These are phyloP conservation scores for Nakazawaea ambrosiae DNA, from an alignment of 805 yeast species.

Conservation along the genomic window DNA sequence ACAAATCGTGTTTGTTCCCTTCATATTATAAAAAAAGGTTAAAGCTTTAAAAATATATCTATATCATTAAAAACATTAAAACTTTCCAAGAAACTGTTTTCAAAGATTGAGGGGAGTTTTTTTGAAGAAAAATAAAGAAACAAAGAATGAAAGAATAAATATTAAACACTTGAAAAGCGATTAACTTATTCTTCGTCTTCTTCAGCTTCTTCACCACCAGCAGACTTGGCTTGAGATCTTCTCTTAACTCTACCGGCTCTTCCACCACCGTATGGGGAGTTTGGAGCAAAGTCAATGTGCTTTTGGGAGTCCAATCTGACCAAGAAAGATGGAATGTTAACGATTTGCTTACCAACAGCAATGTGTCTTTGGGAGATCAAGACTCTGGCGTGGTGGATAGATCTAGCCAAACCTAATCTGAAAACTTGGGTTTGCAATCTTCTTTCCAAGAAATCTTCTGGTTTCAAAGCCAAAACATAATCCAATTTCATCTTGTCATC, in stretches of 20 bases:
- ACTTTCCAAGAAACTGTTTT: conserved; percentile 11
- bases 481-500: conserved; percentile 99
- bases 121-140: conserved; percentile 1
- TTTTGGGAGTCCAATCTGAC: conserved; percentile 99
- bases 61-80: conserved; percentile 10
- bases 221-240: conserved; percentile 73
- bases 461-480: conserved; percentile 96
- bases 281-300: conserved; percentile 99
- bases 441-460: conserved; percentile 99
- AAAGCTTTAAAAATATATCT: conserved; percentile 9
- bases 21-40: conserved; percentile 6
- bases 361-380: conserved; percentile 98
- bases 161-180: too few relatives aligned
- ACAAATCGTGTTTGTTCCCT: neutral
- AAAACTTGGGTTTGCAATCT: conserved; percentile 99
- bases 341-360: conserved; percentile 99
- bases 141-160: conserved; percentile 1
- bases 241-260: conserved; percentile 99
- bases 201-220: conserved; percentile 67
- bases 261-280: conserved; percentile 99
- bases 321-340: conserved; percentile 98
- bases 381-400: conserved; percentile 99
- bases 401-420: conserved; percentile 99
- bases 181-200: conserved; percentile 51
- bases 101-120: too few relatives aligned